Evolutionary conservation across 257 asterid species (phyloP), one percentile per base, ranked within the genome.

Genomic region (Petrea volubilis): DNA sequence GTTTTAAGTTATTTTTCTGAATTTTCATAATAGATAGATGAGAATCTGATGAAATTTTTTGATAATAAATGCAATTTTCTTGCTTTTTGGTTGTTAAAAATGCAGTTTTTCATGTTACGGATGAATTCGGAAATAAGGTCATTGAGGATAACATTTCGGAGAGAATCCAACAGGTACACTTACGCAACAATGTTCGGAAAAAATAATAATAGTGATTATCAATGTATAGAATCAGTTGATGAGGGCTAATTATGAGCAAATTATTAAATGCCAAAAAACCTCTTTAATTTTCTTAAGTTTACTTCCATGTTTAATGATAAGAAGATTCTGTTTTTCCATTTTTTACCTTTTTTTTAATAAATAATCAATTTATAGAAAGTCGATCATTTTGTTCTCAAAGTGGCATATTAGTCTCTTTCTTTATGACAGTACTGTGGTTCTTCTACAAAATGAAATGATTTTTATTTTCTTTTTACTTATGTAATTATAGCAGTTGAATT

Each of bases 61-160:
- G 14, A 28, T 40, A 31, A 18, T 81, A 52, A 58, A 8, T 70
- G 25, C 49, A 14, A 27, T 66, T 46, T 34, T 31, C 56, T 52
- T 66, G 60, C 1, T 71, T 27, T 61, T 58, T 18, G 21, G 7
- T 64, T 51, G 55, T 77, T 23, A 6, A 60, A 7, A 52, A 49
- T 81, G 80, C 89, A 91, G 98, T 91, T 59, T 93, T 93, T 71
- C 89, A 93, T 83, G 97, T 93, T 23, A 93, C 96, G 14, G 97
- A 91, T 63, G 91, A 81, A 76, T 60, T 59, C 15, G 97, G 98
- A 53, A 86, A 86, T 43, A 93, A 93, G 85, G 86, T 89, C 15
- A 78, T 81, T 15, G 86, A 80, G 40, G 85, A 82, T 52, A 74
- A 79, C 52, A 84, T 91, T 3, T 78, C 92, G 4, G 93, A 91